Conservation (phyloP, 192 early-diverging fungal genomes). For the Coemansia sp. region DNA sequence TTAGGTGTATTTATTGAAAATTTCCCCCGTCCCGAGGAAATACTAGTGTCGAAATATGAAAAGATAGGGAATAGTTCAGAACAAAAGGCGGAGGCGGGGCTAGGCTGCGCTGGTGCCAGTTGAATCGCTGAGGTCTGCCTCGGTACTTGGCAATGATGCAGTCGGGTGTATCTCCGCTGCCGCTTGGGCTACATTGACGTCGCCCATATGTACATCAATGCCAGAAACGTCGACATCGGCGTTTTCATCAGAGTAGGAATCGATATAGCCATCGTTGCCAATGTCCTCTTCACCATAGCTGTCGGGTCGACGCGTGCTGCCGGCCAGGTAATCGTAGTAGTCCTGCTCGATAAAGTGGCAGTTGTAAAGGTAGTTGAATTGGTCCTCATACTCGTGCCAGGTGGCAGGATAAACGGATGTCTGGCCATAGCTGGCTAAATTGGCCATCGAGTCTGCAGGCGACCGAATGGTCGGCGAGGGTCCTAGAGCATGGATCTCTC, state of each 20-base stretch:
- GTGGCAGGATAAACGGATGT: constrained; percentile 31
- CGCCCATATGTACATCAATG: constrained; percentile 15
- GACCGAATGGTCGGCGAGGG: constrained; percentile 11
- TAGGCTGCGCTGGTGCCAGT: neutral
- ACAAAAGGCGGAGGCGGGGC: neutral
- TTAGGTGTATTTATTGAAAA: neutral
- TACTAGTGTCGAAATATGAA: constrained; percentile 9
- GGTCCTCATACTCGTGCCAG: constrained; percentile 51
- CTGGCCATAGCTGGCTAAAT: constrained; percentile 15
- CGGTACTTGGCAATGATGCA: neutral
- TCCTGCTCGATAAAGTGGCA: constrained; percentile 52
- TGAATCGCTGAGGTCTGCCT: neutral
- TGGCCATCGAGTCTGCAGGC: constrained; percentile 10
- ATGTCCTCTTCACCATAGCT: constrained; percentile 4
- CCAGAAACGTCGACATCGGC: neutral
- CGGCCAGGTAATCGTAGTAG: constrained; percentile 41
- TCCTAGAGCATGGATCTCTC: constrained; percentile 42
- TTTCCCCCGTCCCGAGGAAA: constrained; percentile 41
- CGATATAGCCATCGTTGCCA: constrained; percentile 1
- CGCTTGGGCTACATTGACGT: neutral
- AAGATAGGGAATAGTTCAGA: constrained; percentile 1
- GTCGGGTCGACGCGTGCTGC: neutral
- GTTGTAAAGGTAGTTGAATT: constrained; percentile 53
- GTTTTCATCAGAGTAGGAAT: constrained; percentile 4
- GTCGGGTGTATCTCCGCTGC: neutral